phyloP scores from a whole-genome alignment of 2,329 filamentous ascomycete species.

The Cercospora zeae-maydis region DNA sequence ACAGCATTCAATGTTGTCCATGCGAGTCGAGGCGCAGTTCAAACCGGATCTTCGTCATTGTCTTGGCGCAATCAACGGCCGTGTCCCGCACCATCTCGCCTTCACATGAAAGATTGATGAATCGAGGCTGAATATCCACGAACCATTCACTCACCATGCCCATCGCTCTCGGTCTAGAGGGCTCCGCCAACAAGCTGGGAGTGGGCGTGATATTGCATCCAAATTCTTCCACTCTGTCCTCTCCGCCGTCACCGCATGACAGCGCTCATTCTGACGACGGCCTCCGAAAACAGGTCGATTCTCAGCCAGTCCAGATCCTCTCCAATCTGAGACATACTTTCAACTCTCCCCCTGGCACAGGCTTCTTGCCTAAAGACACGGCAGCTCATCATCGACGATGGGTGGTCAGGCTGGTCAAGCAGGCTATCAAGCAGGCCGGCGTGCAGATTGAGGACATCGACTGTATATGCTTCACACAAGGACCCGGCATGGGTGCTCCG shows the following conservation, averaged over 20 bases:
- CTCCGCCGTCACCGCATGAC: conserved; percentile 35
- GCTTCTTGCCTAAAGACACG: conserved; percentile 95
- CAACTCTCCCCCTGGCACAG: conserved; percentile 82
- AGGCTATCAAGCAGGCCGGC: conserved; percentile 68
- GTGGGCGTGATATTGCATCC: conserved; percentile 86
- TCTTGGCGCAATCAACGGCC: neutral
- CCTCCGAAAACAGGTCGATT: conserved; percentile 22
- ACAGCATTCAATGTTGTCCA: neutral
- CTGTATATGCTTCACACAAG: conserved; percentile 93
- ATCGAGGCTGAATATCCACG: neutral
- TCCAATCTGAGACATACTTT: conserved; percentile 95
- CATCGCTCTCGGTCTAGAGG: conserved; percentile 75
- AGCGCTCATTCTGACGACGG: conserved; percentile 36
- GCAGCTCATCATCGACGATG: conserved; percentile 84
- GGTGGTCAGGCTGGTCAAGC: conserved; percentile 77
- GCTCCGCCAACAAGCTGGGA: conserved; percentile 96
- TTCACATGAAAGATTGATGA: conserved; percentile 8
- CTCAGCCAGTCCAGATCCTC: conserved; percentile 63
- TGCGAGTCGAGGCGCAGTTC: conserved; percentile 4
- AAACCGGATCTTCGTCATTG: neutral
- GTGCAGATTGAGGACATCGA: conserved; percentile 65
- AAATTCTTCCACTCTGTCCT: conserved; percentile 32
- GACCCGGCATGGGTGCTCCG: conserved; percentile 94
- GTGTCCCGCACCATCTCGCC: conserved; percentile 7
- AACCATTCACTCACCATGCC: conserved; percentile 29